Evolutionary conservation across 2,329 filamentous ascomycete genomes (phyloP).

Genomic region (Talaromyces sp.): DNA sequence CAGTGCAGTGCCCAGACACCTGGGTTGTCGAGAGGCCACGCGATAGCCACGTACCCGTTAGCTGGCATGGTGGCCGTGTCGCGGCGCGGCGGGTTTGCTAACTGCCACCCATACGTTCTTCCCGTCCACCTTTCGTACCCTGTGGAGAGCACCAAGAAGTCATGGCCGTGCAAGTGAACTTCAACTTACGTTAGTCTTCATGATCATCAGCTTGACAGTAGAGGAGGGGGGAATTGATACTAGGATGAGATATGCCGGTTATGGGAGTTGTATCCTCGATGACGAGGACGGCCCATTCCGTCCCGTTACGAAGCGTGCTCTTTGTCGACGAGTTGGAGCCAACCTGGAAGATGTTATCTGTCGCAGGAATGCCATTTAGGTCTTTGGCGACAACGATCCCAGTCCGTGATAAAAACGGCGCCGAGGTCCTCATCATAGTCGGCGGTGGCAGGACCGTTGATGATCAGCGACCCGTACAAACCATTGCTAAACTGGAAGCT

Average conservation of each 20-base stretch:
- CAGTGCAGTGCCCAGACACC: not conserved
- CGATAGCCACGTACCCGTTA: not conserved
- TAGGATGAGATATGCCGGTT: not conserved
- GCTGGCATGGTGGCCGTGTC: not conserved
- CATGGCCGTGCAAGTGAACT: not conserved
- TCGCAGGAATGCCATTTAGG: not conserved
- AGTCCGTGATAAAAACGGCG: not conserved
- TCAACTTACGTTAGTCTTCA: too few species aligned
- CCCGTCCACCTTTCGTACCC: not conserved
- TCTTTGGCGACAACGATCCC: not conserved
- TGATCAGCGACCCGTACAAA: not conserved
- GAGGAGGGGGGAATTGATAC: too few species aligned
- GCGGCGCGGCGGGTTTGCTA: not conserved
- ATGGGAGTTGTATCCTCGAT: not conserved
- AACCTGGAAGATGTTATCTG: not conserved
- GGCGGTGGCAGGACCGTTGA: not conserved
- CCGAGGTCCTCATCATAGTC: not conserved
- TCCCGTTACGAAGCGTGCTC: not conserved
- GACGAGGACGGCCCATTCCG: not conserved
- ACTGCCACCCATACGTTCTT: not conserved
- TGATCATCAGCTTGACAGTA: too few species aligned
- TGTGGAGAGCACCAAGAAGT: not conserved
- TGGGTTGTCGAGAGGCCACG: not conserved
- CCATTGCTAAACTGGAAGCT: not conserved
- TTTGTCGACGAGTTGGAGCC: not conserved